Conservation (phyloP, 1,284 basidiomycete genomes). For the Meripilus lineatus region DNA sequence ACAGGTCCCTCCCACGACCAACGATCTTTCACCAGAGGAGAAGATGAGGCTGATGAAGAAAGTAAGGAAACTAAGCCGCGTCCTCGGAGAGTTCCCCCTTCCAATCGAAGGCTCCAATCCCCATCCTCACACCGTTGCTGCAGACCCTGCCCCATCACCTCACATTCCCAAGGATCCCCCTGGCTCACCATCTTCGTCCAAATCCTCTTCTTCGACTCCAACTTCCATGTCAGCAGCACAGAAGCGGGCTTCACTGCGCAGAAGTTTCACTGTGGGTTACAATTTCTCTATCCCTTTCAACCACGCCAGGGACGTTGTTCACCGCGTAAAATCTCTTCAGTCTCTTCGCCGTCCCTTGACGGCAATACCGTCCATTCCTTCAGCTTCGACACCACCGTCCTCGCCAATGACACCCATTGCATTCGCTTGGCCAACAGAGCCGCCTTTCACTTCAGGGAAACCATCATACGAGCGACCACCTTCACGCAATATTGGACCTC, state of each 20-base stretch:
- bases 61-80: constrained; percentile 37
- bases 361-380: constrained; percentile 12
- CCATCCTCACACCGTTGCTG: constrained; percentile 11
- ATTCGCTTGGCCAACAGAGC: not conserved
- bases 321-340: constrained; percentile 22
- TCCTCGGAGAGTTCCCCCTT: constrained; percentile 34
- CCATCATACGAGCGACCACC: not conserved
- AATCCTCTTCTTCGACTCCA: constrained; percentile 11
- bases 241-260: constrained; percentile 15
- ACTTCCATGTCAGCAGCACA: constrained; percentile 7
- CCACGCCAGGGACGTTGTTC: constrained; percentile 15
- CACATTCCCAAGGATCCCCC: constrained; percentile 4
- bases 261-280: constrained; percentile 20
- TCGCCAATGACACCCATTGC: not conserved
- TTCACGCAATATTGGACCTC: no score
- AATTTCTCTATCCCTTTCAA: not conserved
- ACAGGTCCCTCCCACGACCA: constrained; percentile 27
- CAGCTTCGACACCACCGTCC: not conserved
- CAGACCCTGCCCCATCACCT: constrained; percentile 14
- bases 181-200: constrained; percentile 10
- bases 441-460: not conserved
- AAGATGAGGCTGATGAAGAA: constrained; percentile 38
- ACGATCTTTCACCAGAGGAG: constrained; percentile 30
- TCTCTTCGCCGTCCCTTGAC: constrained; percentile 19
- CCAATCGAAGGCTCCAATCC: constrained; percentile 14